Evolutionary conservation across 306 rosid species (phyloP).

Genomic region (Aeschynomene evenia): DNA sequence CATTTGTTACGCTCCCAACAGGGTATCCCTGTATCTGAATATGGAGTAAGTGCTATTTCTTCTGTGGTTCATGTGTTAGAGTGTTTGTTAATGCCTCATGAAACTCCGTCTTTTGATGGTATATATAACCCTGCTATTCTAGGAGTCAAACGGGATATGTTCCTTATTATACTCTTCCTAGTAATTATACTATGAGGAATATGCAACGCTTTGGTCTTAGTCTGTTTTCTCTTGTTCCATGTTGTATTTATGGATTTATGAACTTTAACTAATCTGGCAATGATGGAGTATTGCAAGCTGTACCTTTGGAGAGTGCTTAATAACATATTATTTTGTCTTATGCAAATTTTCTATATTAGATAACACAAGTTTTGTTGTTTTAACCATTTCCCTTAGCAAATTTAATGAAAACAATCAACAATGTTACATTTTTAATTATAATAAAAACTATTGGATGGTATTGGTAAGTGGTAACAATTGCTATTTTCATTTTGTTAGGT

Average conservation of each 20-base stretch:
- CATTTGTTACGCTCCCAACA: conserved; percentile 69
- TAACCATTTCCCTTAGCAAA: background rate
- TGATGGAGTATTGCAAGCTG: background rate
- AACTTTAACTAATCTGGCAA: background rate
- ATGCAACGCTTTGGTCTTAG: background rate
- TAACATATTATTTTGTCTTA: background rate
- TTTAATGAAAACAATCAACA: background rate
- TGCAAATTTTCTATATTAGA: background rate
- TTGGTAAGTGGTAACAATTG: conserved; percentile 20
- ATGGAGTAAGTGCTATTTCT: conserved; percentile 53
- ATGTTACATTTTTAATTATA: background rate
- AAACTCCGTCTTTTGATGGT: background rate
- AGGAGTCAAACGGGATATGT: background rate
- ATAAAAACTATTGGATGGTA: background rate
- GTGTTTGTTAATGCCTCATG: background rate
- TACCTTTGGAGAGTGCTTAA: background rate
- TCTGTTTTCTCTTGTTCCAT: background rate
- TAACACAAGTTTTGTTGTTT: background rate
- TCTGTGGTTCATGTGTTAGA: background rate
- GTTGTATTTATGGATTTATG: background rate
- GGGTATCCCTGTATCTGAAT: conserved; percentile 74
- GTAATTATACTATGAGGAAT: background rate
- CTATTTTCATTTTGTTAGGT: conserved; percentile 45
- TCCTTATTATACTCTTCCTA: background rate
- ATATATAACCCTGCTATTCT: background rate